Evolutionary conservation across 768 basidiomycete genomes (phyloP).

Genomic region (Suillus bovinus): DNA sequence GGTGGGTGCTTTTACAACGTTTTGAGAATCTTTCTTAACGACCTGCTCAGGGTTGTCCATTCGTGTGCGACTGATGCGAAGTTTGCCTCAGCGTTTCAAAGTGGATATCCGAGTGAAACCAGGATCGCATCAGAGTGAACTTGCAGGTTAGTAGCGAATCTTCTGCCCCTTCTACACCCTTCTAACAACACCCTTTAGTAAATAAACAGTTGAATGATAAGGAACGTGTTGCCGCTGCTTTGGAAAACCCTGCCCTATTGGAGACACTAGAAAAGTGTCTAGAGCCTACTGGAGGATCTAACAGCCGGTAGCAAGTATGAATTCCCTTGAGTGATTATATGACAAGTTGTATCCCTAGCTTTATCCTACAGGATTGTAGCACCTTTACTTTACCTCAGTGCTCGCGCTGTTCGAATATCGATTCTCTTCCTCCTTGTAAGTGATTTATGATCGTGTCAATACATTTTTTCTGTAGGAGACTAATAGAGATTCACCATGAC

Average conservation of each 20-base stretch:
- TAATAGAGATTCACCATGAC: background rate
- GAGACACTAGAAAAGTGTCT: conserved; percentile 86
- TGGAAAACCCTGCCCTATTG: conserved; percentile 87
- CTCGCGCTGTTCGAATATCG: background rate
- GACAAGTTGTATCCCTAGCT: conserved; percentile 9
- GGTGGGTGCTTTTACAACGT: conserved; percentile 47
- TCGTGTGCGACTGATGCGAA: conserved; percentile 84
- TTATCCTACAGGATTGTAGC: conserved; percentile 5
- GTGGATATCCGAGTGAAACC: conserved; percentile 92
- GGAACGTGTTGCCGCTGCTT: conserved; percentile 94
- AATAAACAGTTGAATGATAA: conserved; percentile 99
- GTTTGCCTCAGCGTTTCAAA: conserved; percentile 91
- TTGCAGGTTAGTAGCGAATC: conserved; percentile 57
- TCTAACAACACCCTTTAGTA: conserved; percentile 47
- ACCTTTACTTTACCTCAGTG: conserved; percentile 3
- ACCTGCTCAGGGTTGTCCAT: conserved; percentile 82
- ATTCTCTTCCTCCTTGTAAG: conserved; percentile 2
- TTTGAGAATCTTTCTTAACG: background rate
- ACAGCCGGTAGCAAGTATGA: background rate
- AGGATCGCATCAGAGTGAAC: conserved; percentile 95
- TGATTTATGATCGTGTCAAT: background rate
- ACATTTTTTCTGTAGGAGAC: background rate
- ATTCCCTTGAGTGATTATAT: background rate
- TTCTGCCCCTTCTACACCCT: conserved; percentile 7
- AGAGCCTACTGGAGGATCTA: conserved; percentile 32